Conservation (phyloP, 2,329 filamentous ascomycete species). For the Penicillium sp. region DNA sequence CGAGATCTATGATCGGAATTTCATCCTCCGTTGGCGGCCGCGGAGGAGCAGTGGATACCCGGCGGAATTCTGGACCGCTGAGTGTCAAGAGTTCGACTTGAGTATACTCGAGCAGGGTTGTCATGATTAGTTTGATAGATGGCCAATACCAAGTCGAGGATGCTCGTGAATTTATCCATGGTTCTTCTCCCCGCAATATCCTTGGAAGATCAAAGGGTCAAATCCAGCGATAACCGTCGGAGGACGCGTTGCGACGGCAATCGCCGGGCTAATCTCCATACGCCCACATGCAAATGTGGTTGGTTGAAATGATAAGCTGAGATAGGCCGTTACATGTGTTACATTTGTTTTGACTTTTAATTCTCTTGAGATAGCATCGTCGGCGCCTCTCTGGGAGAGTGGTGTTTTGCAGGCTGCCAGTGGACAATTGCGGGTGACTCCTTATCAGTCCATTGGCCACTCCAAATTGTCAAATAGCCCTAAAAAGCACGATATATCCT, state of each 20-base stretch:
- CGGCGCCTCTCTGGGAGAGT: neutral
- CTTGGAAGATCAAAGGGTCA: neutral
- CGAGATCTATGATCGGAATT: conserved; percentile 57
- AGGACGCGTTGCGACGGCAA: neutral
- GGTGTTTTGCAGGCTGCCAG: neutral
- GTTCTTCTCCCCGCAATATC: neutral
- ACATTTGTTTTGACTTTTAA: neutral
- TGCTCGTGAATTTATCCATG: neutral
- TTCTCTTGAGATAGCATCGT: neutral
- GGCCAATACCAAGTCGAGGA: neutral
- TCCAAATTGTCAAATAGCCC: neutral
- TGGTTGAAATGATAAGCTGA: conserved; percentile 2
- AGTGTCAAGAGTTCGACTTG: conserved; percentile 49
- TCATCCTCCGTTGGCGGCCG: conserved; percentile 45
- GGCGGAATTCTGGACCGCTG: conserved; percentile 47
- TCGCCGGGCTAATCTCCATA: neutral
- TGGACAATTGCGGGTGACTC: neutral
- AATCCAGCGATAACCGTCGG: conserved; percentile 9
- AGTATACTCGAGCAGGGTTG: conserved; percentile 25
- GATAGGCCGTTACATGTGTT: neutral
- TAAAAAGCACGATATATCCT: neutral
- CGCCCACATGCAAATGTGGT: conserved; percentile 1
- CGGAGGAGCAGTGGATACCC: conserved; percentile 45
- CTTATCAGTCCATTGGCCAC: neutral
- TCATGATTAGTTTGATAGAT: neutral